These are phyloP conservation scores for Reticulascus tulasneorum DNA, from an alignment of 2,329 filamentous ascomycete species.

Conservation along the genomic window DNA sequence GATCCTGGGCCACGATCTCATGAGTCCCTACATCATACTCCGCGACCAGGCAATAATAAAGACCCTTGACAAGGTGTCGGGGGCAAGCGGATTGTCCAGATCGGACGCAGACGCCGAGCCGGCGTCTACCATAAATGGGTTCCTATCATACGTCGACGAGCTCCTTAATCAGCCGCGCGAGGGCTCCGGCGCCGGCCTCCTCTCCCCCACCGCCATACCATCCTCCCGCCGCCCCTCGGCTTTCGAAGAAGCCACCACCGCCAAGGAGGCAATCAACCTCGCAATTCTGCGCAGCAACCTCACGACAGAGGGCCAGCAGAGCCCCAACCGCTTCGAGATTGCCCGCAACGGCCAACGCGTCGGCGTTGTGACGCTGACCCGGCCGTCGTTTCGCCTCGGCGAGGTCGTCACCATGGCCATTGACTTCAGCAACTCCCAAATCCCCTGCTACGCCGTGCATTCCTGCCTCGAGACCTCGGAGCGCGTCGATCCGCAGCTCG, in stretches of 20 bases:
- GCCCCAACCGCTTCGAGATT: slow-evolving; percentile 93
- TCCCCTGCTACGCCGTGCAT: slow-evolving; percentile 82
- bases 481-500: slow-evolving; percentile 73
- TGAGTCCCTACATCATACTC: slow-evolving; percentile 87
- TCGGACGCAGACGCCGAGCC: slow-evolving; percentile 12
- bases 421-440: slow-evolving; percentile 73
- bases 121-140: slow-evolving; percentile 50
- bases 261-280: slow-evolving; percentile 84
- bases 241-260: slow-evolving; percentile 55
- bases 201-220: slow-evolving; percentile 65
- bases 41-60: slow-evolving; percentile 73
- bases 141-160: slow-evolving; percentile 73
- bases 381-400: slow-evolving; percentile 83
- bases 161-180: slow-evolving; percentile 59
- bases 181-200: slow-evolving; percentile 53
- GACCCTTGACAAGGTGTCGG: slow-evolving; percentile 36
- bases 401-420: slow-evolving; percentile 81
- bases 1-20: slow-evolving; percentile 87
- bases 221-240: slow-evolving; percentile 53
- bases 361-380: slow-evolving; percentile 81
- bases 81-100: slow-evolving; percentile 13
- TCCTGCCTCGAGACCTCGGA: slow-evolving; percentile 83
- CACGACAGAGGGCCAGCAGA: slow-evolving; percentile 64
- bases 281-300: slow-evolving; percentile 82
- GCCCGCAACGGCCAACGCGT: slow-evolving; percentile 88